phyloP scores from a whole-genome alignment of 2,329 filamentous ascomycete genomes.

The Colletotrichum sojae region DNA sequence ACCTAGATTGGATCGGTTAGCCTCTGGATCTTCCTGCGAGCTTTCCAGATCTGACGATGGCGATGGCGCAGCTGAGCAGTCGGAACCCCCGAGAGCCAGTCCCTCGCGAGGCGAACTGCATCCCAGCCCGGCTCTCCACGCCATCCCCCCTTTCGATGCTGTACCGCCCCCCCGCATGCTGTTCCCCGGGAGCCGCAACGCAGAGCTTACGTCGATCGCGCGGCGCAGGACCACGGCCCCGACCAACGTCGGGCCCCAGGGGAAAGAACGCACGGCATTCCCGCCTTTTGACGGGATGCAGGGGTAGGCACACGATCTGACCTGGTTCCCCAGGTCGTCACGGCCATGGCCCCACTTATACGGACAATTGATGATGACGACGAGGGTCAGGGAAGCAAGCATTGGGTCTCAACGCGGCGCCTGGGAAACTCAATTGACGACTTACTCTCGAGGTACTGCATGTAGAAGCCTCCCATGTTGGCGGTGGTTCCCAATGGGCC shows the following conservation, averaged over 20 bases:
- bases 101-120: slow-evolving; percentile 49
- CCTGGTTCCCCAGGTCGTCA: slow-evolving; percentile 32
- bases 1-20: slow-evolving; percentile 70
- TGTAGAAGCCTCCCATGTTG: slow-evolving; percentile 76
- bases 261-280: slow-evolving; percentile 40
- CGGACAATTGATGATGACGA: slow-evolving; percentile 16
- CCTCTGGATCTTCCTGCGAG: slow-evolving; percentile 30
- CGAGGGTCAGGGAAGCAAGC: slow-evolving; percentile 37
- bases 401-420: slow-evolving; percentile 35
- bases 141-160: background rate
- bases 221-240: slow-evolving; percentile 15
- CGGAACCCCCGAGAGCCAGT: slow-evolving; percentile 12
- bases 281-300: slow-evolving; percentile 49
- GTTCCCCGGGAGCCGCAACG: slow-evolving; percentile 31
- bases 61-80: slow-evolving; percentile 26
- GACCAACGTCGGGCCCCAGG: slow-evolving; percentile 35
- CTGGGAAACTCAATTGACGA: slow-evolving; percentile 51
- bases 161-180: slow-evolving; percentile 2
- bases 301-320: slow-evolving; percentile 46
- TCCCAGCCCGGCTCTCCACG: slow-evolving; percentile 50
- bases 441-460: slow-evolving; percentile 83
- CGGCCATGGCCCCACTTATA: slow-evolving; percentile 39
- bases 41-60: slow-evolving; percentile 13
- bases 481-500: slow-evolving; percentile 46
- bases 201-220: slow-evolving; percentile 23